phyloP scores from a whole-genome alignment of 257 asterid genomes.

The Solanum ahanhuiri region DNA sequence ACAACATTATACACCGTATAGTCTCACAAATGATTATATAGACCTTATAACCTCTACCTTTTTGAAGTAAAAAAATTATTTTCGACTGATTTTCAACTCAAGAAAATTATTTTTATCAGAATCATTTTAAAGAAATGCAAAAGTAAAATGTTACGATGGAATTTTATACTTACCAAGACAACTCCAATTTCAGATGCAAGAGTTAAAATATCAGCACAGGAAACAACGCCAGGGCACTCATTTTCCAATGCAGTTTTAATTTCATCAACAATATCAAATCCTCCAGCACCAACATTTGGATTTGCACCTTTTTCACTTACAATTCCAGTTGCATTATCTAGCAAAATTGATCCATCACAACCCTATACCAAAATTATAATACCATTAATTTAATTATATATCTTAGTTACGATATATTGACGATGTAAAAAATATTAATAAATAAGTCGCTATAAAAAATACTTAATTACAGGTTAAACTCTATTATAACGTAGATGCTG shows the following conservation, averaged over 20 bases:
- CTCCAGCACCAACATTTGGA: slow-evolving; percentile 9
- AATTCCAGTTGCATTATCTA: slow-evolving; percentile 19
- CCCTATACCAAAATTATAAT: slow-evolving; percentile 10
- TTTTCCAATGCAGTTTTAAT: slow-evolving; percentile 26
- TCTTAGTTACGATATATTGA: background rate
- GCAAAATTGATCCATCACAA: slow-evolving; percentile 28
- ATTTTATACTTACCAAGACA: slow-evolving; percentile 2
- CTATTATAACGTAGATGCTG: background rate
- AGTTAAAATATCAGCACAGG: slow-evolving; percentile 32
- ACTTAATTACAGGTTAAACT: background rate
- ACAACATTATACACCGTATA: too few species aligned
- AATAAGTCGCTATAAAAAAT: background rate
- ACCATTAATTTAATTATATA: background rate
- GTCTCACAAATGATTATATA: background rate
- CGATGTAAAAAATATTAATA: background rate
- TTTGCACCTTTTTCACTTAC: slow-evolving; percentile 18
- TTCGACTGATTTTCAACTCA: too few species aligned
- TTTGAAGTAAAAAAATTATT: too few species aligned
- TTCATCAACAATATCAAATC: slow-evolving; percentile 18
- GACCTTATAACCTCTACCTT: background rate
- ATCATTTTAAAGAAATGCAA: too few species aligned
- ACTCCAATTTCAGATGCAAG: slow-evolving; percentile 21
- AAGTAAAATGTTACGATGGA: background rate
- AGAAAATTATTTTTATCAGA: too few species aligned
- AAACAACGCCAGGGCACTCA: slow-evolving; percentile 23